These are phyloP conservation scores for Aspergillus awamori DNA, from an alignment of 2,329 filamentous ascomycete genomes.

Conservation along the genomic window DNA sequence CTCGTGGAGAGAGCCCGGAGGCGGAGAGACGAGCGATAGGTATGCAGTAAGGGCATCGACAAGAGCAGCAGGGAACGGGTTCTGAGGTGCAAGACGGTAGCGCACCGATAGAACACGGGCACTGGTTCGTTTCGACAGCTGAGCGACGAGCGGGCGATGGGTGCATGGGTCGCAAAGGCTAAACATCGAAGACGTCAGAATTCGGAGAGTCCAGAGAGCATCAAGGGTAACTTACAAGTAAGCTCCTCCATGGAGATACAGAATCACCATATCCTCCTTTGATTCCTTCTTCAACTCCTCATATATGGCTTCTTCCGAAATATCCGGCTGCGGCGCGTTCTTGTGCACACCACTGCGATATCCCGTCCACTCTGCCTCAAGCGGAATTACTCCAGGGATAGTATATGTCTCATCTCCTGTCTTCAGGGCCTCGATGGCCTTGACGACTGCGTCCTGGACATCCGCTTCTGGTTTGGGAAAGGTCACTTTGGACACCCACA, in stretches of 20 bases:
- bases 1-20: slow-evolving; percentile 45
- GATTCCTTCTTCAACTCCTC: slow-evolving; percentile 42
- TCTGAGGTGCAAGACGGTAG: slow-evolving; percentile 52
- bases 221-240: slow-evolving; percentile 42
- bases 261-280: slow-evolving; percentile 44
- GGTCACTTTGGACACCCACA: slow-evolving; percentile 77
- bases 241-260: slow-evolving; percentile 53
- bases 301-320: slow-evolving; percentile 50
- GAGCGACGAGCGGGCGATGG: slow-evolving; percentile 41
- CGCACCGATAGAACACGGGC: slow-evolving; percentile 48
- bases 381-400: slow-evolving; percentile 37
- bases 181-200: not conserved
- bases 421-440: slow-evolving; percentile 44
- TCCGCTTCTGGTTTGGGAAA: slow-evolving; percentile 60
- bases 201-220: not conserved
- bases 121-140: slow-evolving; percentile 44
- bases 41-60: slow-evolving; percentile 53
- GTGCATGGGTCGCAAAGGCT: slow-evolving; percentile 50
- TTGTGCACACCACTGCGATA: slow-evolving; percentile 44
- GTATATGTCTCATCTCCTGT: slow-evolving; percentile 43
- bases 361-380: slow-evolving; percentile 52
- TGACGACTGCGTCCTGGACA: slow-evolving; percentile 41
- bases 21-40: slow-evolving; percentile 50
- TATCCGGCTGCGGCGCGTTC: slow-evolving; percentile 41
- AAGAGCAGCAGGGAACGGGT: slow-evolving; percentile 51